A percentile compares a stretch with the other conserved stretches of the same genome.
These are phyloP conservation scores for Suhomyces bolitotheri DNA, from an alignment of 1,139 yeast species.

Conservation along the genomic window DNA sequence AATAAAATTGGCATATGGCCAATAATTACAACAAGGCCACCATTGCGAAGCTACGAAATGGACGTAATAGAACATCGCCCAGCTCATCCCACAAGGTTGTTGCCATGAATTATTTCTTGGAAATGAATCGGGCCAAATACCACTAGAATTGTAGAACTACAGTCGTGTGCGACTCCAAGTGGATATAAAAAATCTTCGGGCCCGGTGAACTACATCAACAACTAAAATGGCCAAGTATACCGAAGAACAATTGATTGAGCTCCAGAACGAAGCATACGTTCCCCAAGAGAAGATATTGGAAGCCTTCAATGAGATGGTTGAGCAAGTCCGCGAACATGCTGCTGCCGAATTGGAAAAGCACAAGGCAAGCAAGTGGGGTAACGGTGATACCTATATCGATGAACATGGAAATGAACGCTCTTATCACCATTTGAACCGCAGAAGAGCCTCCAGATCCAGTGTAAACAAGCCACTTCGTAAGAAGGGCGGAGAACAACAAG, in stretches of 20 bases:
- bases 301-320: conserved; percentile 66
- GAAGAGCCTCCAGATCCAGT: conserved; percentile 60
- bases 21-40: too few relatives aligned
- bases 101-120: too few relatives aligned
- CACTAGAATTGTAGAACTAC: not conserved
- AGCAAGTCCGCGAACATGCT: conserved; percentile 55
- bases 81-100: too few relatives aligned
- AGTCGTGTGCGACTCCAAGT: conserved; percentile 16
- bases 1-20: too few relatives aligned
- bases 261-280: conserved; percentile 55
- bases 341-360: conserved; percentile 35
- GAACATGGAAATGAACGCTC: conserved; percentile 51
- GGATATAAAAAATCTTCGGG: conserved; percentile 7
- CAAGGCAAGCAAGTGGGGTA: conserved; percentile 35
- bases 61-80: too few relatives aligned
- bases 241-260: conserved; percentile 64
- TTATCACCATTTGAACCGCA: conserved; percentile 53
- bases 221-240: conserved; percentile 59
- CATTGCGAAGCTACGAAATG: too few relatives aligned
- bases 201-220: conserved; percentile 3
- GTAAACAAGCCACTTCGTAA: conserved; percentile 54
- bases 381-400: conserved; percentile 52
- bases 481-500: conserved; percentile 56
- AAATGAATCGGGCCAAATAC: too few relatives aligned
- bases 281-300: conserved; percentile 64